Evolutionary conservation across 192 early-diverging fungal species (phyloP).

Genomic region (Coemansia sp.): DNA sequence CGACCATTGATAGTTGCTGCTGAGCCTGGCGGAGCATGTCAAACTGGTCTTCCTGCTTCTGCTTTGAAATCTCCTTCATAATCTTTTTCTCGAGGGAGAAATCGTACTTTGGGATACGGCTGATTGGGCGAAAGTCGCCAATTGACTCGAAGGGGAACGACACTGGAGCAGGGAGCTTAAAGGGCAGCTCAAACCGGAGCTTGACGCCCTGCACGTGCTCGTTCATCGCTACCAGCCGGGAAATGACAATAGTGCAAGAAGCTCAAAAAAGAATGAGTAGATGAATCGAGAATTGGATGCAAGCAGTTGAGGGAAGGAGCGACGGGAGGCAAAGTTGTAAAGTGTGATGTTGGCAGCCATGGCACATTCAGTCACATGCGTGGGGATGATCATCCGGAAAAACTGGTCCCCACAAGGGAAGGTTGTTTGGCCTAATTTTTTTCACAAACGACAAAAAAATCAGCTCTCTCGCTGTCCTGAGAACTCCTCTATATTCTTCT

Average conservation of each 20-base stretch:
- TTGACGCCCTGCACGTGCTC: slow-evolving; percentile 48
- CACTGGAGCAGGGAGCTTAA: slow-evolving; percentile 46
- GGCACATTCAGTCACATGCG: not conserved
- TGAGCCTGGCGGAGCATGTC: slow-evolving; percentile 43
- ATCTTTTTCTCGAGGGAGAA: slow-evolving; percentile 54
- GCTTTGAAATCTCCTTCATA: slow-evolving; percentile 52
- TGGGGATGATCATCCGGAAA: not conserved
- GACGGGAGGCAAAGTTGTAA: not conserved
- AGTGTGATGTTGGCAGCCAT: not conserved
- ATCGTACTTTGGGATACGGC: slow-evolving; percentile 55
- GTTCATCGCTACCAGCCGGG: slow-evolving; percentile 19
- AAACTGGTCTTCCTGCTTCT: slow-evolving; percentile 48
- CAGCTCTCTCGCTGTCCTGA: too few relatives aligned
- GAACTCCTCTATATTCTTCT: not conserved
- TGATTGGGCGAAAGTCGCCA: slow-evolving; percentile 46
- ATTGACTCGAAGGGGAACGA: slow-evolving; percentile 55
- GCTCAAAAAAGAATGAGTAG: slow-evolving; percentile 1
- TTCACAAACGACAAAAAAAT: too few relatives aligned
- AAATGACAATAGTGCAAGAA: not conserved
- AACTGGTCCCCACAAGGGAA: too few relatives aligned
- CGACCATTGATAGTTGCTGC: slow-evolving; percentile 54
- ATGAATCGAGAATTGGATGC: not conserved
- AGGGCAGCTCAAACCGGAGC: slow-evolving; percentile 50
- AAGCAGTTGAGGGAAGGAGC: not conserved
- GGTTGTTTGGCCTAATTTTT: too few relatives aligned